phyloP scores from a whole-genome alignment of 805 yeast species.

The Candida argentea region DNA sequence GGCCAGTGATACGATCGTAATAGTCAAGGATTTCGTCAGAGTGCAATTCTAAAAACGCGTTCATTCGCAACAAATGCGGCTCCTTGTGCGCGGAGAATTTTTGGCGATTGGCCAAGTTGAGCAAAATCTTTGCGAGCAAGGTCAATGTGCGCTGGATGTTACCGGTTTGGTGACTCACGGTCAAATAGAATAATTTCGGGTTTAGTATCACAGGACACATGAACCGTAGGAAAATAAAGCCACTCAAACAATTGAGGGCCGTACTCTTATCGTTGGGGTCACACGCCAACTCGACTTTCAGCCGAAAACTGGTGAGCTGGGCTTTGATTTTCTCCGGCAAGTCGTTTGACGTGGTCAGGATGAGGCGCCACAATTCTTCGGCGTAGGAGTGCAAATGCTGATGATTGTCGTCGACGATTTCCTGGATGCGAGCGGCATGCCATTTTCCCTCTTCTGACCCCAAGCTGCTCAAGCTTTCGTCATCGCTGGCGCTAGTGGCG shows the following conservation, averaged over 20 bases:
- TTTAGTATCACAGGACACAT: constrained; percentile 87
- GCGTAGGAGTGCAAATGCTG: constrained; percentile 39
- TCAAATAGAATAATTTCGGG: constrained; percentile 74
- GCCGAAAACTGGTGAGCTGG: constrained; percentile 54
- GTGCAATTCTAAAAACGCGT: constrained; percentile 52
- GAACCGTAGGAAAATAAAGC: constrained; percentile 63
- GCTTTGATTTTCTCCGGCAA: constrained; percentile 58
- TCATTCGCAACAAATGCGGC: constrained; percentile 65
- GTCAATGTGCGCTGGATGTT: constrained; percentile 70
- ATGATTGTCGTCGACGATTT: constrained; percentile 37
- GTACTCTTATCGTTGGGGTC: constrained; percentile 43
- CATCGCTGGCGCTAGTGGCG: constrained; percentile 10
- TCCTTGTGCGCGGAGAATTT: constrained; percentile 72
- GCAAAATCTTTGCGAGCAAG: constrained; percentile 65
- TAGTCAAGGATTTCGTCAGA: constrained; percentile 53
- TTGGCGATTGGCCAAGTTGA: constrained; percentile 71
- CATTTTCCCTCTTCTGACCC: constrained; percentile 18
- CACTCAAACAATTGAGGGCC: constrained; percentile 66
- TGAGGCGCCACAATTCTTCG: constrained; percentile 54
- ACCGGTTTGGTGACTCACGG: constrained; percentile 62
- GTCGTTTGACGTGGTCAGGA: constrained; percentile 60
- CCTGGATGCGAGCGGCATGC: constrained; percentile 20
- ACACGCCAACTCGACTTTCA: constrained; percentile 51
- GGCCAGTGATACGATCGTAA: constrained; percentile 60
- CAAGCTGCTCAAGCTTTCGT: constrained; percentile 9